These are phyloP conservation scores for Scedosporium boydii DNA, from an alignment of 2,329 filamentous ascomycete species.

Conservation along the genomic window DNA sequence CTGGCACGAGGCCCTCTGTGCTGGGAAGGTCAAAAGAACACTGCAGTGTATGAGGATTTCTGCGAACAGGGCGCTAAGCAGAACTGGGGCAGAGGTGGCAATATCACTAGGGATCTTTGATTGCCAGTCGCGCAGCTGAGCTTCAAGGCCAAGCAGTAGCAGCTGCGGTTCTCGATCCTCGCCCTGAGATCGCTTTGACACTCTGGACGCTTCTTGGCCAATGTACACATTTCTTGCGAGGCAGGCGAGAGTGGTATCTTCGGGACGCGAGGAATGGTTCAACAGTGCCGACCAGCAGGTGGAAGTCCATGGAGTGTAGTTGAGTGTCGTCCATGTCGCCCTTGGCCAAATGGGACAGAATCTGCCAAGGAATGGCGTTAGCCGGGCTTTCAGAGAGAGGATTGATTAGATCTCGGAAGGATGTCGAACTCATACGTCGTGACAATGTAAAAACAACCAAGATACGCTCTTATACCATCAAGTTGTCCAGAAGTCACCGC, in stretches of 20 bases:
- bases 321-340: constrained; percentile 17
- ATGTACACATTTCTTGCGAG: constrained; percentile 32
- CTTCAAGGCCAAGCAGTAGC: constrained; percentile 36
- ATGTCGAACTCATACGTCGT: constrained; percentile 26
- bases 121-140: constrained; percentile 28
- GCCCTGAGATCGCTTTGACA: constrained; percentile 17
- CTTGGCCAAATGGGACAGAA: constrained; percentile 28
- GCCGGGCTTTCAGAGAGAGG: constrained; percentile 6
- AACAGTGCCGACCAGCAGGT: constrained; percentile 35
- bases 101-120: neutral
- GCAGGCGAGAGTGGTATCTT: constrained; percentile 33
- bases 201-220: constrained; percentile 25
- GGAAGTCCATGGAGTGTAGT: constrained; percentile 32
- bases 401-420: constrained; percentile 2
- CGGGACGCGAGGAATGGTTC: constrained; percentile 21
- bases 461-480: constrained; percentile 34
- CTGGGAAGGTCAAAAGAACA: neutral
- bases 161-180: constrained; percentile 31
- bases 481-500: constrained; percentile 13
- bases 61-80: neutral
- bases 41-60: neutral
- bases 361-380: constrained; percentile 16
- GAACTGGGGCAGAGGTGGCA: neutral
- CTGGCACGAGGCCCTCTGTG: neutral
- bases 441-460: constrained; percentile 32